Evolutionary conservation across 2,329 filamentous ascomycete species (phyloP), one percentile per base, ranked within the genome.

Genomic region (Aspergillus clavatus): DNA sequence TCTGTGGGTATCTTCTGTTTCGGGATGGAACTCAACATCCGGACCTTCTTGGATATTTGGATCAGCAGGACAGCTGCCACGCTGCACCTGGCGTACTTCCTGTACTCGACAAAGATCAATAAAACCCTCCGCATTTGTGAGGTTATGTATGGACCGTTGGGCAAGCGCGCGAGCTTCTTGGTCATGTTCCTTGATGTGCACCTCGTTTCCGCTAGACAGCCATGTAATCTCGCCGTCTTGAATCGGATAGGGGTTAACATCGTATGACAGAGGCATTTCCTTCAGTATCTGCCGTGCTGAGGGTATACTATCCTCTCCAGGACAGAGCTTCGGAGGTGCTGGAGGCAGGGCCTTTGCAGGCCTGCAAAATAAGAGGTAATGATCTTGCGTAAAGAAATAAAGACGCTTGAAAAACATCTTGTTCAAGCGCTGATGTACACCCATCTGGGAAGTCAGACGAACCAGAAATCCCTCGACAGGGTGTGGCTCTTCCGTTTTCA

Each of bases 391-490:
- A 33, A 78, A 78, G 55, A 83, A 85, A 58, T 85, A 86, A 3
- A 85, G 66, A 33, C 79, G 73, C 58, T 84, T 85, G 67, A 78
- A 83, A 54, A 82, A 80, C 65, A 80, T 76, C 45, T 76, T 76
- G 11, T 81, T 81, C 50, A 82, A 59, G 26, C 77, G 71, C 54
- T 78, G 75, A 28, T 81, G 75, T 16, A 74, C 67, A 12, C 82
- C 82, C 52, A 73, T 77, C 48, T 84, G 81, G 6, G 80, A 81
- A 4, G 82, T 85, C 36, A 85, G 67, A 31, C 82, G 74, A 39
- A 85, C 75, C 18, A 86, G 67, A 52, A 85, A 86, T 0, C 82
- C 82, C 68, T 86, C 82, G 1, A 84, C 69, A 8, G 82, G 82
- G 1, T 75, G 58, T 4, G 82, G 82, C 51, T 86, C 82, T 12